These are phyloP conservation scores for Podospora appendiculata DNA, from an alignment of 495 filamentous ascomycete genomes.

Conservation along the genomic window DNA sequence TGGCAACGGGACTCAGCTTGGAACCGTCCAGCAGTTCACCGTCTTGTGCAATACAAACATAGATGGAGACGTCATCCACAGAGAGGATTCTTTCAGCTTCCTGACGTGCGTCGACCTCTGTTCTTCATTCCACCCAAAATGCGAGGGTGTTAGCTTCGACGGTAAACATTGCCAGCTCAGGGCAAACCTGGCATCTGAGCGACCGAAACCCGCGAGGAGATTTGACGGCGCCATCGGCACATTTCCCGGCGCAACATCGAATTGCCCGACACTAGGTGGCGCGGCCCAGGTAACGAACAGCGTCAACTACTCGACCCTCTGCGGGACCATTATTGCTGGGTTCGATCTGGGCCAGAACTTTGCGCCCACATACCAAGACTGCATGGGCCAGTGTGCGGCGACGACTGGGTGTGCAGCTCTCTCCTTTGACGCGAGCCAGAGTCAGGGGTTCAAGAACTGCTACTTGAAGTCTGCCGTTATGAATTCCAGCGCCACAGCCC, in stretches of 20 bases:
- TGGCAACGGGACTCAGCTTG: conserved; percentile 25
- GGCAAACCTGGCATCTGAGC: conserved; percentile 5
- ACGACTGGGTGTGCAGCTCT: conserved; percentile 21
- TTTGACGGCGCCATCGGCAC: conserved; percentile 21
- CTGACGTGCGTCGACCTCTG: conserved; percentile 23
- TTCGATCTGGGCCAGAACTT: conserved; percentile 26
- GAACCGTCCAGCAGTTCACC: conserved; percentile 22
- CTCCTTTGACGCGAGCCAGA: conserved; percentile 19
- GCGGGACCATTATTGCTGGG: conserved; percentile 22
- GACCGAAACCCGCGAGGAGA: conserved; percentile 12
- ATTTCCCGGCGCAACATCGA: conserved; percentile 21
- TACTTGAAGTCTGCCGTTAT: conserved; percentile 23
- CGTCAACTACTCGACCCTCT: conserved; percentile 18
- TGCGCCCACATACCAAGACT: conserved; percentile 25
- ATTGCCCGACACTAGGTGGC: conserved; percentile 17
- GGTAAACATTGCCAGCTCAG: conserved; percentile 16
- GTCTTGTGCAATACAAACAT: conserved; percentile 24
- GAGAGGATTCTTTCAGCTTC: conserved; percentile 17
- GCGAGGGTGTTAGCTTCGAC: conserved; percentile 22
- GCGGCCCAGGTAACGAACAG: conserved; percentile 5
- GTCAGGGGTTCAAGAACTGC: conserved; percentile 30
- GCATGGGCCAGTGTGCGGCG: conserved; percentile 21
- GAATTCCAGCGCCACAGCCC: conserved; percentile 6
- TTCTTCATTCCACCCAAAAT: conserved; percentile 26
- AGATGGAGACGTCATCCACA: conserved; percentile 16